phyloP scores from a whole-genome alignment of 768 basidiomycete genomes.

The Suillus decipiens region DNA sequence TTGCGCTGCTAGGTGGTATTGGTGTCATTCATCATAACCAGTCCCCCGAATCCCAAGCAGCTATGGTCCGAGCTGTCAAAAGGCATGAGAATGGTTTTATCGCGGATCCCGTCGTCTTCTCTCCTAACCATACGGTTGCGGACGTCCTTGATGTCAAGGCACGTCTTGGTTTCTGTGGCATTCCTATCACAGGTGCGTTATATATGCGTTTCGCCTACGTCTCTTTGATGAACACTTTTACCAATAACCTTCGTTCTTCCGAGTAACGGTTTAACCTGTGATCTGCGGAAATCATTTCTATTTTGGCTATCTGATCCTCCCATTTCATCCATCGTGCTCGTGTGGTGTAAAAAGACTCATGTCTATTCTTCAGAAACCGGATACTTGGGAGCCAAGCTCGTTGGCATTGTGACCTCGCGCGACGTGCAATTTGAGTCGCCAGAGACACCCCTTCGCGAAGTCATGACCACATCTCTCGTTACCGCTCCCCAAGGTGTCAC shows the following conservation, averaged over 20 bases:
- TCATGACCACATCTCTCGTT: conserved; percentile 91
- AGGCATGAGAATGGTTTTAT: conserved; percentile 99
- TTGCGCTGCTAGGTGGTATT: conserved; percentile 94
- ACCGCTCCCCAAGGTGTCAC: conserved; percentile 89
- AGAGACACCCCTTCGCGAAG: conserved; percentile 62
- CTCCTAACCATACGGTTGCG: conserved; percentile 74
- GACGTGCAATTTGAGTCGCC: conserved; percentile 91
- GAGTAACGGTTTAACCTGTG: conserved; percentile 74
- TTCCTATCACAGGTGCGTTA: conserved; percentile 91
- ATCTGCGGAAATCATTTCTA: conserved; percentile 58
- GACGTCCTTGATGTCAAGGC: conserved; percentile 94
- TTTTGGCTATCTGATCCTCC: conserved; percentile 22
- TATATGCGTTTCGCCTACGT: conserved; percentile 60
- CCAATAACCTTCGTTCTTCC: conserved; percentile 89
- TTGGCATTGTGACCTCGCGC: conserved; percentile 95
- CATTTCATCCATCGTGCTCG: conserved; percentile 9
- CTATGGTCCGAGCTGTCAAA: conserved; percentile 97
- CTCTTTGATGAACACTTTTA: conserved; percentile 47
- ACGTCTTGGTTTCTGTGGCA: conserved; percentile 90
- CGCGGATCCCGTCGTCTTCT: conserved; percentile 87
- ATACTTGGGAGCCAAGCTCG: conserved; percentile 82
- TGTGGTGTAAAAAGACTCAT: background rate
- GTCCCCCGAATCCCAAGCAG: conserved; percentile 78
- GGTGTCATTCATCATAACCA: conserved; percentile 99
- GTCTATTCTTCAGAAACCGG: conserved; percentile 67